Conservation (phyloP, 2,329 filamentous ascomycete genomes). For the Cordyceps cicadae region DNA sequence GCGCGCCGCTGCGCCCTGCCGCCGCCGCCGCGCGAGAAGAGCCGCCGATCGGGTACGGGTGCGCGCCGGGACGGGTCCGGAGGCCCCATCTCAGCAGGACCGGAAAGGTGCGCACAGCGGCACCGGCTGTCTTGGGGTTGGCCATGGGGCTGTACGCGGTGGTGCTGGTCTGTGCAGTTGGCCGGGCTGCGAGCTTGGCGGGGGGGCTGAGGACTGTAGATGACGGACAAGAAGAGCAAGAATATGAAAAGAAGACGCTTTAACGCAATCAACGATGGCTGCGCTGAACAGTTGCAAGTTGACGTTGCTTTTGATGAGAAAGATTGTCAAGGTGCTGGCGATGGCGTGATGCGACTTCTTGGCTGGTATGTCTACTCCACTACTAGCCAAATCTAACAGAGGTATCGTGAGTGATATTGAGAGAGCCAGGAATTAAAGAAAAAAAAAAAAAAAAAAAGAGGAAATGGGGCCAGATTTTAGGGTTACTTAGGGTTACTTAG, state of each 20-base stretch:
- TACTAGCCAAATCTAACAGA: too few relatives aligned
- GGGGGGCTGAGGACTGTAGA: not conserved
- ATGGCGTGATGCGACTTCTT: too few relatives aligned
- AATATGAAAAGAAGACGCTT: too few relatives aligned
- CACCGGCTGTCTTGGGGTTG: not conserved
- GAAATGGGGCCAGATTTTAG: too few relatives aligned
- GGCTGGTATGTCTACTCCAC: too few relatives aligned
- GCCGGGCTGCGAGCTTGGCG: not conserved
- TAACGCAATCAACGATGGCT: not conserved
- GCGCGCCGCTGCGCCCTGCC: not conserved
- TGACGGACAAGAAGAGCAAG: not conserved
- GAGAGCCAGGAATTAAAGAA: too few relatives aligned
- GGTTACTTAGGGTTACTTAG: too few relatives aligned
- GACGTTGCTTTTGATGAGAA: too few relatives aligned
- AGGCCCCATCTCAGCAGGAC: slow-evolving; percentile 3
- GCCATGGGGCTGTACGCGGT: not conserved
- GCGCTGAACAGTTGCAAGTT: not conserved
- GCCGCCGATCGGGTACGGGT: not conserved
- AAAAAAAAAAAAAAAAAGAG: too few relatives aligned
- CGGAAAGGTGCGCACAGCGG: not conserved
- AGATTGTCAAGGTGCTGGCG: too few relatives aligned
- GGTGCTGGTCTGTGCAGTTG: too few relatives aligned
- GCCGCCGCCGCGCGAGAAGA: not conserved
- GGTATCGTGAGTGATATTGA: too few relatives aligned
- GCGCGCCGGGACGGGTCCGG: not conserved